Evolutionary conservation across 2,329 filamentous ascomycete species (phyloP), one percentile per base, ranked within the genome.

Genomic region (Tolypocladium tropicale): DNA sequence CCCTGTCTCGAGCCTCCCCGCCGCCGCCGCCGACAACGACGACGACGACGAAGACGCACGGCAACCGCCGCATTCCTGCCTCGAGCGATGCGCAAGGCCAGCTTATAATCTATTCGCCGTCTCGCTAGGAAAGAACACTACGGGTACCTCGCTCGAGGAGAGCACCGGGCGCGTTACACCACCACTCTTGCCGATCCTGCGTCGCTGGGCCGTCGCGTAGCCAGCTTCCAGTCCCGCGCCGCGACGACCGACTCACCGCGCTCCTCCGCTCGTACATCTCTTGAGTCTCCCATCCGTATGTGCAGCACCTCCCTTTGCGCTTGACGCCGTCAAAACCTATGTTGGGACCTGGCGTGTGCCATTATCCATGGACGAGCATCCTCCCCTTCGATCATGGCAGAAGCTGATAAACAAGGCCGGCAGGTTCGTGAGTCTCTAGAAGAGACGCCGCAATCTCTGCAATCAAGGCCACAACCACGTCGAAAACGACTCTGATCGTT

Each of bases 391-490:
- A 11, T 43, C 55, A 12, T 52, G 70, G 32, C 61, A 63, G 51
- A 68, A 62, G 58, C 70, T 72, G 58, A 72, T 70, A 33, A 55
- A 58, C 55, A 63, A 60, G 56, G 49, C 70, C 66, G 67, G 61
- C 55, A 59, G 61, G 51, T 53, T 65, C 51, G 55, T 61, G 52
- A 63, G 59, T 57, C 56, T 60, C 21, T 46, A 33, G 5, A 52
- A 32, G 51, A 55, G 50, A 34, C 56, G 54, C 25, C 56, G 43
- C n/a, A 52, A 30, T 32, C n/a, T 49, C 16, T 36, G 53, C 41
- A 48, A 56, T 41, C 36, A 60, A 14, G 51, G 56, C 53, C 63
- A 62, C 32, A 63, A 55, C 54, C 59, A 57, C 33, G 55, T 56
- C 28, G 55, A 61, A 23, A 60, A 59, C 59, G 46, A 58, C 10